A percentile compares a stretch with the other conserved stretches of the same genome.
These are phyloP conservation scores for Diaporthe sp. DNA, from an alignment of 2,329 filamentous ascomycete species.

Conservation along the genomic window DNA sequence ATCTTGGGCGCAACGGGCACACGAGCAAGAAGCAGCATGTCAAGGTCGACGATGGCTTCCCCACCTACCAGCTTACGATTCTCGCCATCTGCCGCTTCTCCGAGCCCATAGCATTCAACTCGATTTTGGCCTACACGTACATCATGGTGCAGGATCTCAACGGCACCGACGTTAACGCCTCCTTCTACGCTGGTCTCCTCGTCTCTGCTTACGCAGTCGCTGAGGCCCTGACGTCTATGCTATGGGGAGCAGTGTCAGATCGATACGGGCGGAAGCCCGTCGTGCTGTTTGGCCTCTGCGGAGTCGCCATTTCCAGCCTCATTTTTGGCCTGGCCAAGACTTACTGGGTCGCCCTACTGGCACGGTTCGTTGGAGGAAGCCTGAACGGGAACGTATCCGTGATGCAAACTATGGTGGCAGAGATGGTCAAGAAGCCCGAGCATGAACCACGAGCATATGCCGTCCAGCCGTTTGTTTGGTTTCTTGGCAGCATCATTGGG, in stretches of 20 bases:
- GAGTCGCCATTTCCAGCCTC: constrained; percentile 55
- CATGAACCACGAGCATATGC: constrained; percentile 52
- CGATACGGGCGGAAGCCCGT: constrained; percentile 53
- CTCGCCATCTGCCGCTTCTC: constrained; percentile 61
- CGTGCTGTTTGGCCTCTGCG: constrained; percentile 50
- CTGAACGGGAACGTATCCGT: constrained; percentile 58
- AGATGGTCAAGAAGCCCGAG: constrained; percentile 58
- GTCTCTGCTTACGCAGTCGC: constrained; percentile 60
- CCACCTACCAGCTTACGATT: constrained; percentile 60
- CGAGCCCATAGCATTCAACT: constrained; percentile 62
- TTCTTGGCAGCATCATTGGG: constrained; percentile 40
- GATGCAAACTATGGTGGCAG: constrained; percentile 59
- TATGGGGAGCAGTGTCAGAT: constrained; percentile 59
- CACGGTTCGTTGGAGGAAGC: constrained; percentile 56
- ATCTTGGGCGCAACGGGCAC: neutral
- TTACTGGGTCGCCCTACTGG: constrained; percentile 60
- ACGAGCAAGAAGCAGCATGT: neutral
- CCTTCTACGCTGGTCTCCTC: constrained; percentile 65
- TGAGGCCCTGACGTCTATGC: constrained; percentile 58
- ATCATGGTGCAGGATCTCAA: constrained; percentile 58
- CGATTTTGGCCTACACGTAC: constrained; percentile 60
- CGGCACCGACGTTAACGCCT: constrained; percentile 54
- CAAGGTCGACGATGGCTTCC: constrained; percentile 50
- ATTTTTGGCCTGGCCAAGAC: constrained; percentile 57
- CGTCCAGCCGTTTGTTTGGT: constrained; percentile 42